phyloP scores from a whole-genome alignment of 345 rosid species.

The Citrus trifoliata region DNA sequence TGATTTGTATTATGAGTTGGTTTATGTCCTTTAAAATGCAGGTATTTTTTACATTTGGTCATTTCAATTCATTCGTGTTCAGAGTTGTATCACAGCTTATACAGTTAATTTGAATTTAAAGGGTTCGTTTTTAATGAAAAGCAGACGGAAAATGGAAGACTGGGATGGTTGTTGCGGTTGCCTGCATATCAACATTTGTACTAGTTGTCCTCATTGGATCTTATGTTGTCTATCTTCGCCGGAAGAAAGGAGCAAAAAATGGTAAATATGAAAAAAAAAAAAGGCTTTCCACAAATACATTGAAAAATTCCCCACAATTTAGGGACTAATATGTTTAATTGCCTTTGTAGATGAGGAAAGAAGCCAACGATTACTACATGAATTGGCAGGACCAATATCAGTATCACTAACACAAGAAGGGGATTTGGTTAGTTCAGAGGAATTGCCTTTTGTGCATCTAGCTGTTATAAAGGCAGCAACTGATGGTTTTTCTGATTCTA shows the following conservation, averaged over 20 bases:
- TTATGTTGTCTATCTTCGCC: background rate
- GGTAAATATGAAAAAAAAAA: constrained; percentile 11
- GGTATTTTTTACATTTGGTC: background rate
- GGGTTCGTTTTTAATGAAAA: background rate
- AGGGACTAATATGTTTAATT: background rate
- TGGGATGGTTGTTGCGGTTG: constrained; percentile 12
- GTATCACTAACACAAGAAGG: constrained; percentile 19
- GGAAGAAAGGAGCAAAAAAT: constrained; percentile 14
- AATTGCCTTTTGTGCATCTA: constrained; percentile 33
- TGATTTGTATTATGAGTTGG: too few relatives aligned
- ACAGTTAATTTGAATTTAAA: background rate
- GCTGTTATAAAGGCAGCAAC: constrained; percentile 22
- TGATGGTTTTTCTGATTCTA: constrained; percentile 26
- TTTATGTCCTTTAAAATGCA: too few relatives aligned
- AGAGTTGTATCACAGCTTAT: background rate
- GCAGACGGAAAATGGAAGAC: constrained; percentile 28
- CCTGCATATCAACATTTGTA: background rate
- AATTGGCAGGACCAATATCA: constrained; percentile 20
- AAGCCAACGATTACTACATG: constrained; percentile 19
- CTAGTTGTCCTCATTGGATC: constrained; percentile 19
- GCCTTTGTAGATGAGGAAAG: constrained; percentile 20
- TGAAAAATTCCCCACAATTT: background rate
- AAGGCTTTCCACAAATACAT: background rate
- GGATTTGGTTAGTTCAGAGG: constrained; percentile 25
- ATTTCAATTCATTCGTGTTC: background rate